Base-by-base conservation (phyloP, 495 filamentous ascomycete genomes). In the Penicillium riverlandense region DNA sequence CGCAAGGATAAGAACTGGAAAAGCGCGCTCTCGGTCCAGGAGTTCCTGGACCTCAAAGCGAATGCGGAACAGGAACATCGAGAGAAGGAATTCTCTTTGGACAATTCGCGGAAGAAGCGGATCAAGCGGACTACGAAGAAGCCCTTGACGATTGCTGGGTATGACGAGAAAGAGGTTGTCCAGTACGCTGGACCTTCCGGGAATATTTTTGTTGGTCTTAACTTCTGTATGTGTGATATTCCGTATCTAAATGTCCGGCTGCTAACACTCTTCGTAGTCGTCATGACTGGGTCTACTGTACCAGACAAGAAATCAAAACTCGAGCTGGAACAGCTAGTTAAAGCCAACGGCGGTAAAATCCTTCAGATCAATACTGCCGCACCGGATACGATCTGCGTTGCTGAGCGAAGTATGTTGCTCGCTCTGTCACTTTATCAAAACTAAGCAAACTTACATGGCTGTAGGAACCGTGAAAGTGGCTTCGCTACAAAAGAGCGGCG, bases 1-100 rank as follows among this genome's bases (percentile, higher is more conserved):
- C 77, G 90, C 11, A 72, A 74, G 16, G 92, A 97, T 58, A 88
- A 89, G 48, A 71, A 80, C 41, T 98, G 94, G 94, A 76, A 83
- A 37, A 77, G 73, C 22, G 84, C 90, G 7, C 71, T 96, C 8
- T 84, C 83, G 4, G 67, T 90, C 6, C 75, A 83, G 32, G 90
- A 88, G 29, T 95, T 95, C 49, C 56, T 82, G 32, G 74, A 80
- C 8, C 65, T 97, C 15, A 84, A 87, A 52, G 68, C 69, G 2
- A 79, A 82, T 47, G 82, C 79, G 0, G 88, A 95, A 50, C 73
- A 81, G 32, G 83, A 87, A 45, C 75, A 82, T 15, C 81, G 83
- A 35, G 78, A 88, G 41, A 88, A 84, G 57, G 74, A 83, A 33
- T 94, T 99, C 65, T 77, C 82, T 44, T 77, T 96, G 44, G 94